Conservation (phyloP, 2,329 filamentous ascomycete species). For the Venturia asperata region DNA sequence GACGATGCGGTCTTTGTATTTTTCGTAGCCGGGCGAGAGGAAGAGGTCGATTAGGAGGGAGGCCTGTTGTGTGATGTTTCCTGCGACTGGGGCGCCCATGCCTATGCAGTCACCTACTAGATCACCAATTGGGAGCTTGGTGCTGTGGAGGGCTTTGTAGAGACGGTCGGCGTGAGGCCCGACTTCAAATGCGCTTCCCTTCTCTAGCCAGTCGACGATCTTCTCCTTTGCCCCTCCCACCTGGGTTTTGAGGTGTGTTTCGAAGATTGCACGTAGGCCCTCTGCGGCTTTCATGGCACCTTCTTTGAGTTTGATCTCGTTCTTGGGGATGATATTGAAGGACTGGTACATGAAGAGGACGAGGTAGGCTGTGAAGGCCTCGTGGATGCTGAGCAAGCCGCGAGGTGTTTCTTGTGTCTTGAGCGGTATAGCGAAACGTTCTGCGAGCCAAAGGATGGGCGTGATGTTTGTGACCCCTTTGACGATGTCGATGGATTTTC, state of each 20-base stretch:
- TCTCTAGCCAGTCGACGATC: conserved; percentile 42
- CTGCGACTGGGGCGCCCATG: conserved; percentile 44
- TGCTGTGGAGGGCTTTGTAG: conserved; percentile 43
- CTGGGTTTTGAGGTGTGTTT: conserved; percentile 42
- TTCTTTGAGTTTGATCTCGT: conserved; percentile 45
- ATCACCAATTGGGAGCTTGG: conserved; percentile 42
- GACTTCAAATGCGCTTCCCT: conserved; percentile 44
- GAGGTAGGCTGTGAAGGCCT: conserved; percentile 42
- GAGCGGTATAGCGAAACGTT: conserved; percentile 59
- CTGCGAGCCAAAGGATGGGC: conserved; percentile 56
- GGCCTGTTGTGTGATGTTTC: conserved; percentile 47
- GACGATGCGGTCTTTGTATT: conserved; percentile 46
- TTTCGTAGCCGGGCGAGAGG: conserved; percentile 43
- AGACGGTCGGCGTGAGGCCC: conserved; percentile 45
- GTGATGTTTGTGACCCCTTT: conserved; percentile 62
- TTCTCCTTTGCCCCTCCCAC: conserved; percentile 33
- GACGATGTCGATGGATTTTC: conserved; percentile 47
- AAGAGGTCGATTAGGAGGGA: conserved; percentile 48
- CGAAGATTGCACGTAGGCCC: conserved; percentile 36
- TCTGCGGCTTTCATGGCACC: conserved; percentile 36
- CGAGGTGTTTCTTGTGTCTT: conserved; percentile 55
- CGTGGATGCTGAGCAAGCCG: conserved; percentile 44
- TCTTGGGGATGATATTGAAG: conserved; percentile 46
- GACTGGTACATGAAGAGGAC: conserved; percentile 45
- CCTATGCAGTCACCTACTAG: conserved; percentile 46